These are phyloP conservation scores for Bryopsis sp. DNA, from an alignment of 139 green algal species.

Conservation along the genomic window DNA sequence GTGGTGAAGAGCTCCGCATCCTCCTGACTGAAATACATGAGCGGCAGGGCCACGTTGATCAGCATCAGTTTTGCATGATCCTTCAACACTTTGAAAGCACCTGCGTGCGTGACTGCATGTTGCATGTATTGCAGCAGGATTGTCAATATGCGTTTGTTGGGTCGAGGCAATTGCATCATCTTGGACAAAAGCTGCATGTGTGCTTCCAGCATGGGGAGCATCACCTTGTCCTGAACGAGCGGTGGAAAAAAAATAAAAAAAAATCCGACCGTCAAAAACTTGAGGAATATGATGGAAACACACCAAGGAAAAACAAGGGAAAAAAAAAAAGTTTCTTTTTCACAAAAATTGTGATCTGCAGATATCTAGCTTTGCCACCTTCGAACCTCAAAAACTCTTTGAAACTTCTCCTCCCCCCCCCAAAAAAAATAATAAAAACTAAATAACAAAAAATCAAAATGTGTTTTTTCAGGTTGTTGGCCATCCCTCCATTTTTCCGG, in stretches of 20 bases:
- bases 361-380: too few relatives aligned
- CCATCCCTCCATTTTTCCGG: too few relatives aligned
- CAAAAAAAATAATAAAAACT: neutral
- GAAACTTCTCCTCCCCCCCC: too few relatives aligned
- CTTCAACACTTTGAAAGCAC: conserved; percentile 28
- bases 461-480: too few relatives aligned
- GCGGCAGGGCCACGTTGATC: conserved; percentile 73
- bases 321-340: too few relatives aligned
- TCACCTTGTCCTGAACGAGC: conserved; percentile 42
- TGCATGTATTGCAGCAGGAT: conserved; percentile 36
- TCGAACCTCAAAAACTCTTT: too few relatives aligned
- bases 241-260: too few relatives aligned
- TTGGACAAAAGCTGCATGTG: conserved; percentile 50
- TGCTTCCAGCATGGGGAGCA: conserved; percentile 61
- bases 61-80: conserved; percentile 39
- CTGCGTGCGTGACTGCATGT: conserved; percentile 20
- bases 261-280: too few relatives aligned
- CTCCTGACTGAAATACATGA: conserved; percentile 83
- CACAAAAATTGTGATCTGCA: too few relatives aligned
- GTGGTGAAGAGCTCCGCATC: conserved; percentile 86
- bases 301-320: too few relatives aligned
- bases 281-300: too few relatives aligned
- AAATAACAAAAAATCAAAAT: neutral
- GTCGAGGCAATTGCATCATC: conserved; percentile 44
- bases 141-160: conserved; percentile 65